phyloP scores from a whole-genome alignment of 2,329 filamentous ascomycete species.

The Neofusicoccum sp. region DNA sequence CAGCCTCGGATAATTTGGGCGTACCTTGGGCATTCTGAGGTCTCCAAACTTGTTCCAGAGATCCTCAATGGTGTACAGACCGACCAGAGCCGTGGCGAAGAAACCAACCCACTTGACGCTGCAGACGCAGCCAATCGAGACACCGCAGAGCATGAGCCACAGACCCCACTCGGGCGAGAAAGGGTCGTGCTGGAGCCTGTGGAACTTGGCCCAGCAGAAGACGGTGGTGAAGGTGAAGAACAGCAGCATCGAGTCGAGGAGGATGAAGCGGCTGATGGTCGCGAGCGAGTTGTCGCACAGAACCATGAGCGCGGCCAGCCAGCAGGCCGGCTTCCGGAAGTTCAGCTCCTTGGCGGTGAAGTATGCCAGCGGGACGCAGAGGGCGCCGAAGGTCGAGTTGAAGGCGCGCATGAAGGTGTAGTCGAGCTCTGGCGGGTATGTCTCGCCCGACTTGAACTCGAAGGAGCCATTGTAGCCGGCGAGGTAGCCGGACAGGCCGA shows the following conservation, averaged over 20 bases:
- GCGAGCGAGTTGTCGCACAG: conserved; percentile 99
- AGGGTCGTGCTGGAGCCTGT: conserved; percentile 78
- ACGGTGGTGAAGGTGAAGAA: conserved; percentile 98
- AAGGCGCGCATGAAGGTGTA: conserved; percentile 99
- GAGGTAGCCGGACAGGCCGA: conserved; percentile 91
- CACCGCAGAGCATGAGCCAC: conserved; percentile 89
- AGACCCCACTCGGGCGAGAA: conserved; percentile 91
- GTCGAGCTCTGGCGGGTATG: conserved; percentile 88
- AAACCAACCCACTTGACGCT: conserved; percentile 98
- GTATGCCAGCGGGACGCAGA: conserved; percentile 92
- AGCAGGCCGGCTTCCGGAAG: conserved; percentile 81
- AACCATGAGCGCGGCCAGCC: conserved; percentile 95
- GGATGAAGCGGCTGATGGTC: conserved; percentile 96
- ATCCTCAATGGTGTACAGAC: conserved; percentile 93
- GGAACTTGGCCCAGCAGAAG: conserved; percentile 96
- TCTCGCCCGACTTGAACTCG: conserved; percentile 98
- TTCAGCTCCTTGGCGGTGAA: conserved; percentile 90
- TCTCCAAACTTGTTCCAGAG: conserved; percentile 98
- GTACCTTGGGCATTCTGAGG: conserved; percentile 79
- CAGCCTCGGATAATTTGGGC: conserved; percentile 27
- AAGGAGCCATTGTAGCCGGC: conserved; percentile 99
- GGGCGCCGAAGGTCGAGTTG: conserved; percentile 90
- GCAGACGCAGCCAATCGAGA: conserved; percentile 96
- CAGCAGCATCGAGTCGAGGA: conserved; percentile 96
- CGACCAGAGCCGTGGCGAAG: conserved; percentile 92